Conservation (phyloP, 768 basidiomycete species). For the Holtermannia corniformis region DNA sequence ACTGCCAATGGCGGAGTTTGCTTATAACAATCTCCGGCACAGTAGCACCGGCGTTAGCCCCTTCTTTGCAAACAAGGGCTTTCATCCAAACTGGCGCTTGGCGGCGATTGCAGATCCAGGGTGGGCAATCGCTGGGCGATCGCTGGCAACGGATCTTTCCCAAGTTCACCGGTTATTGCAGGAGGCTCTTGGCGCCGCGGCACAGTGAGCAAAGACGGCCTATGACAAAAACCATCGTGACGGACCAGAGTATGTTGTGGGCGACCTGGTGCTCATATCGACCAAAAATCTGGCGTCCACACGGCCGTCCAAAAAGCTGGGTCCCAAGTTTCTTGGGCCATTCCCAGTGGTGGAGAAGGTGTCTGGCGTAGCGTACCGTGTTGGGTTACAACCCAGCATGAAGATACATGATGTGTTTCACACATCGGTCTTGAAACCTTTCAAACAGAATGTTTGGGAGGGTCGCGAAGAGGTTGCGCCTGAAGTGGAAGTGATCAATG, state of each 20-base stretch:
- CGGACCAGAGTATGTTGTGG: conserved; percentile 13
- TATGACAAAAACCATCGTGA: conserved; percentile 17
- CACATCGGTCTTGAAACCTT: conserved; percentile 9
- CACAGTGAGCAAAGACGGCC: conserved; percentile 29
- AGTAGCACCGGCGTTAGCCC: conserved; percentile 37
- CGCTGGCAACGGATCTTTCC: too few relatives aligned
- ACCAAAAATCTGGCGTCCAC: conserved; percentile 11
- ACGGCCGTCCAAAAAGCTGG: conserved; percentile 20
- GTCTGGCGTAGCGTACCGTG: conserved; percentile 9
- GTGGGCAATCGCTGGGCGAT: background rate
- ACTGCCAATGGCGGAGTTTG: conserved; percentile 39
- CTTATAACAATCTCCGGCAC: conserved; percentile 40
- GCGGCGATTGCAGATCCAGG: too few relatives aligned
- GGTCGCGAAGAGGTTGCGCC: too few relatives aligned
- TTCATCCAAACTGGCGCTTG: too few relatives aligned
- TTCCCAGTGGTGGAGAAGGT: too few relatives aligned
- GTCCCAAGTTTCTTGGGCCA: conserved; percentile 15
- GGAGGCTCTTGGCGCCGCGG: conserved; percentile 12
- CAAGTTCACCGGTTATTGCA: conserved; percentile 2
- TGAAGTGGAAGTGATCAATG: too few relatives aligned
- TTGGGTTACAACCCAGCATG: conserved; percentile 11
- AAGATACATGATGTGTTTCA: conserved; percentile 20
- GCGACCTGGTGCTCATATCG: conserved; percentile 20
- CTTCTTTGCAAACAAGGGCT: conserved; percentile 36
- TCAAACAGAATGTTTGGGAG: too few relatives aligned